Percentiles rank a stretch among this genome's conserved stretches.
Evolutionary conservation across 83 land plant species (phyloP).

Genomic region (Picea abies): DNA sequence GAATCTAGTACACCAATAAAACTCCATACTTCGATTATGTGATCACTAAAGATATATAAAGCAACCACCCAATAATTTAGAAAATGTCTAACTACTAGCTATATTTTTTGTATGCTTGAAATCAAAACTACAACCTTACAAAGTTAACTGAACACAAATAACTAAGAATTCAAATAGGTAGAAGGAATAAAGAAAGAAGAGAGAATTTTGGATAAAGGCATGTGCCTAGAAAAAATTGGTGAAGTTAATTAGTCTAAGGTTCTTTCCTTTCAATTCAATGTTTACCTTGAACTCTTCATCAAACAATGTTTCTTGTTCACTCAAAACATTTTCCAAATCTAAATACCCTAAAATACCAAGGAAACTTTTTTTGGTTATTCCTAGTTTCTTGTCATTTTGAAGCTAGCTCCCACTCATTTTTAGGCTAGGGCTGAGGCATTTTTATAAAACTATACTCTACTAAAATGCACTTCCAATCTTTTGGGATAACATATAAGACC

Average conservation of each 20-base stretch:
- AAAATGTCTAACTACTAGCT: not conserved
- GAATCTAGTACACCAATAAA: constrained; percentile 45
- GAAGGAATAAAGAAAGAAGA: not conserved
- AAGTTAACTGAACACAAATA: too few relatives aligned
- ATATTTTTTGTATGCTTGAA: not conserved
- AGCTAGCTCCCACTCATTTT: too few relatives aligned
- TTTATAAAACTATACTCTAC: too few relatives aligned
- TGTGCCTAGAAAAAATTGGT: not conserved
- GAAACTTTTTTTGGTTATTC: too few relatives aligned
- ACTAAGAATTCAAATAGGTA: not conserved
- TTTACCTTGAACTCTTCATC: not conserved
- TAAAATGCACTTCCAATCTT: too few relatives aligned
- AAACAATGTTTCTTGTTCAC: too few relatives aligned
- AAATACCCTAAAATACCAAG: too few relatives aligned
- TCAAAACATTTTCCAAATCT: too few relatives aligned
- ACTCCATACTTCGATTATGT: constrained; percentile 86
- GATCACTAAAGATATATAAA: constrained; percentile 60
- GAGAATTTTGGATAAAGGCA: not conserved
- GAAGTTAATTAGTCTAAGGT: too few relatives aligned
- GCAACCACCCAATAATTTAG: not conserved
- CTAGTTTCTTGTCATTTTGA: too few relatives aligned
- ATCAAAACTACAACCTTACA: not conserved
- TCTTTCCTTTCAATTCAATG: not conserved
- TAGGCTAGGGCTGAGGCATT: too few relatives aligned
- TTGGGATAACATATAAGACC: too few relatives aligned